Base-by-base conservation (phyloP, 768 basidiomycete species). In the Auricularia sp. region DNA sequence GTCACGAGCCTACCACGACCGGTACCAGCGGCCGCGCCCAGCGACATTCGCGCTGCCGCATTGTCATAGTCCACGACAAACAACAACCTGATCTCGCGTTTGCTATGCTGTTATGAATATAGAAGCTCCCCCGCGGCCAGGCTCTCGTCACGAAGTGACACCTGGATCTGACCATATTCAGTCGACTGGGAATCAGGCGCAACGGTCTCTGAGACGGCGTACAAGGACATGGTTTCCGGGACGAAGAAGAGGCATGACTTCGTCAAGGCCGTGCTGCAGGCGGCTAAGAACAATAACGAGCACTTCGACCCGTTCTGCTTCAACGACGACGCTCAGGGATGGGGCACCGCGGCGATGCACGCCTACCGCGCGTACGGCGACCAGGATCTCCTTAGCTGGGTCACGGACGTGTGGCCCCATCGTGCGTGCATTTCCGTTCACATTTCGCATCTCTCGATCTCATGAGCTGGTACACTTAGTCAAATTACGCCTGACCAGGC, bases 291-390 rank as follows among this genome's bases (percentile, higher is more conserved):
- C 23, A 59, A 23, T 14, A 59, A 59, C 56, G 56, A 14, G 16
- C 14, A 59, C 56, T 59, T 59, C 23, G 56, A 59, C 56, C 56
- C 56, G 10, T 59, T 29, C 34, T 14, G 56, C 14, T 59, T 29
- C 47, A 51, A 51, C 21, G 47, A 51, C 47, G 47, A 51, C 47
- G 47, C 47, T 8, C 29, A 29, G 65, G 84, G 82, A 82, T 83
- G 83, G 83, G 83, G 80, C 3, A 78, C 76, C 64, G 78, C 81
- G n/a, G 79, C 81, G 0, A 68, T 79, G 51, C 81, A 83, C 62
- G 81, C 76, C 6, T 78, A 80, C 67, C 75, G 79, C 62, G 79
- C 79, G 3, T 84, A 83, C 63, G 72, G 71, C n/a, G 78, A 82
- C 66, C 64, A 69, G 2, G 77, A 73, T 35, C 70, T 82, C 14